Conservation (phyloP, 768 basidiomycete species). For the Lyophyllum decastes region DNA sequence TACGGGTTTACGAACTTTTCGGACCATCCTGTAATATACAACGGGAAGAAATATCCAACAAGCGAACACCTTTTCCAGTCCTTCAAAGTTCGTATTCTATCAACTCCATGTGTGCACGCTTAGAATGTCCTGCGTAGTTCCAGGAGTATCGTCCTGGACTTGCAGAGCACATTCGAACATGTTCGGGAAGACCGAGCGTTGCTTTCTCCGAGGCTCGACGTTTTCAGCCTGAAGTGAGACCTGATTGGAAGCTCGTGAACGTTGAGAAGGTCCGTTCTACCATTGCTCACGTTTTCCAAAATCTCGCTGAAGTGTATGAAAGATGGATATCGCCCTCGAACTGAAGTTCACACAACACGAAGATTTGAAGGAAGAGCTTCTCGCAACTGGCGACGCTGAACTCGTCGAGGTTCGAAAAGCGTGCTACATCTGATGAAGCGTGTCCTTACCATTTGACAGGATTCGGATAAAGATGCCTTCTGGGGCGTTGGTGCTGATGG, state of each 20-base stretch:
- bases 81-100: constrained; percentile 53
- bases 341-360: constrained; percentile 74
- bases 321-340: constrained; percentile 59
- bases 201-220: constrained; percentile 72
- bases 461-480: constrained; percentile 74
- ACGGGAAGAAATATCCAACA: constrained; percentile 68
- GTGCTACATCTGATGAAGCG: constrained; percentile 2
- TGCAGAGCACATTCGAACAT: constrained; percentile 70
- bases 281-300: background rate
- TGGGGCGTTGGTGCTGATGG: constrained; percentile 76
- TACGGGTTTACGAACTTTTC: constrained; percentile 78
- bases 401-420: constrained; percentile 59
- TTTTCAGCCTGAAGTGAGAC: constrained; percentile 58
- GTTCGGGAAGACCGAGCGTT: constrained; percentile 59
- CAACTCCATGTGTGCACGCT: background rate
- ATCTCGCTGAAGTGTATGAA: background rate
- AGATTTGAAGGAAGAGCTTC: constrained; percentile 57
- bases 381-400: constrained; percentile 65
- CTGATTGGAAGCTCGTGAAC: constrained; percentile 71
- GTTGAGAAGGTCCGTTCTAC: too few relatives aligned
- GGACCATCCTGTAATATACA: constrained; percentile 59
- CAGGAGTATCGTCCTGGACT: constrained; percentile 46
- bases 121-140: constrained; percentile 43
- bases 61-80: constrained; percentile 81
- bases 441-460: constrained; percentile 36